Evolutionary conservation across 208 protist species (phyloP), one percentile per base, ranked within the genome.

Genomic region (Trypanosoma melophagium): DNA sequence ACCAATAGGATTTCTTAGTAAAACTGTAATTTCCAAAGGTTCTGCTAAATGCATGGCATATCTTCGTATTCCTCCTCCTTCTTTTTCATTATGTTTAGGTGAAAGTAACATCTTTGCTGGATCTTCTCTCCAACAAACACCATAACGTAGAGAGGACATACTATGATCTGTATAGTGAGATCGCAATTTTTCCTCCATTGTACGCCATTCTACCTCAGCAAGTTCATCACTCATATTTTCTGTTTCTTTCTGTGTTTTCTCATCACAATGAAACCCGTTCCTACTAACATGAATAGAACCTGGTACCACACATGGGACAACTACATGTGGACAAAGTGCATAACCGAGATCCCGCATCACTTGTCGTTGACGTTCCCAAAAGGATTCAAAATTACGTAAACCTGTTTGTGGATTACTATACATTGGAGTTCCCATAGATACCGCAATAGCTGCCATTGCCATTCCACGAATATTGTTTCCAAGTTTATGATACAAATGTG

Each of bases 261-360:
- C 52, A 65, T 93, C 89, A 69, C 71, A 74, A 64, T 62, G 65
- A 69, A 89, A 90, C 50, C 58, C 45, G 78, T 93, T 86, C 50
- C 72, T 61, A 54, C 71, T 66, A 5, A 93, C 74, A 50, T 58
- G 55, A 55, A 95, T 71, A 42, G 86, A 87, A 31, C 56, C 57
- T 25, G 69, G 76, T 13, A 81, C 67, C 47, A 93, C 69, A 58
- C 72, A 74, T 7, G 90, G 90, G 42, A 90, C 62, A 24, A 83
- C 77, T 79, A 91, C 89, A 71, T 92, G 89, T 17, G 89, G 83
- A 60, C 77, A 90, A 28, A 89, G 61, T 2, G 65, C 60, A 64
- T 84, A 89, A 31, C 84, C 78, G 38, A 89, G 78, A 9, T 60
- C 62, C 1, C 41, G 16, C 38, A 94, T 49, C 10, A 86, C 86